phyloP scores from a whole-genome alignment of 331 rosid genomes.

The Ulmus americana region DNA sequence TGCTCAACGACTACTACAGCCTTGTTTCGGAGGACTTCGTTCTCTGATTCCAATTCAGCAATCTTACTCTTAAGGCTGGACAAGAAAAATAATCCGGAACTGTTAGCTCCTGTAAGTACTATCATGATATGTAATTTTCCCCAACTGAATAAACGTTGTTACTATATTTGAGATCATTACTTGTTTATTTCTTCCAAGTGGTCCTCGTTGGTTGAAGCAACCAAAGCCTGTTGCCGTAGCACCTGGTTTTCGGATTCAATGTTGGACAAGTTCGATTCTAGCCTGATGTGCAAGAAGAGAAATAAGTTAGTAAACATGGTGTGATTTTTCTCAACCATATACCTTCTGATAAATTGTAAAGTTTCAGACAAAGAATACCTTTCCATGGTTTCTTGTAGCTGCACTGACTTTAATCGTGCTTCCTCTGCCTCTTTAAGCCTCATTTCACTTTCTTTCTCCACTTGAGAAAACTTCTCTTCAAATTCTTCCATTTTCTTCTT shows the following conservation, averaged over 20 bases:
- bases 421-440: slow-evolving; percentile 69
- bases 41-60: slow-evolving; percentile 55
- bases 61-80: slow-evolving; percentile 64
- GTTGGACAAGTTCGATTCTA: slow-evolving; percentile 64
- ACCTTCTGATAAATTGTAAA: slow-evolving; percentile 20
- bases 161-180: slow-evolving; percentile 32
- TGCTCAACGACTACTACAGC: slow-evolving; percentile 36
- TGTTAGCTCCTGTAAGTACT: not conserved
- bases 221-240: slow-evolving; percentile 75
- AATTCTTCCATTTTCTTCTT: slow-evolving; percentile 54
- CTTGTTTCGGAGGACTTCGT: slow-evolving; percentile 48
- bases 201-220: slow-evolving; percentile 61
- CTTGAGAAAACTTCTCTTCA: slow-evolving; percentile 40
- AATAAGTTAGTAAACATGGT: slow-evolving; percentile 11
- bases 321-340: slow-evolving; percentile 12
- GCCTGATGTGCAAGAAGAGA: slow-evolving; percentile 38
- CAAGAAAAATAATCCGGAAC: slow-evolving; percentile 13
- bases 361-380: slow-evolving; percentile 36
- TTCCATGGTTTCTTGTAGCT: slow-evolving; percentile 69
- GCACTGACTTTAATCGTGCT: slow-evolving; percentile 50
- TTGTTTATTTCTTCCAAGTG: slow-evolving; percentile 58
- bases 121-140: not conserved
- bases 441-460: slow-evolving; percentile 43
- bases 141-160: not conserved
- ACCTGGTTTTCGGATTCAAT: slow-evolving; percentile 83